Percentiles rank a stretch among this genome's conserved stretches.
Conservation (phyloP, 768 basidiomycete species). For the Termitomyces titanicus region DNA sequence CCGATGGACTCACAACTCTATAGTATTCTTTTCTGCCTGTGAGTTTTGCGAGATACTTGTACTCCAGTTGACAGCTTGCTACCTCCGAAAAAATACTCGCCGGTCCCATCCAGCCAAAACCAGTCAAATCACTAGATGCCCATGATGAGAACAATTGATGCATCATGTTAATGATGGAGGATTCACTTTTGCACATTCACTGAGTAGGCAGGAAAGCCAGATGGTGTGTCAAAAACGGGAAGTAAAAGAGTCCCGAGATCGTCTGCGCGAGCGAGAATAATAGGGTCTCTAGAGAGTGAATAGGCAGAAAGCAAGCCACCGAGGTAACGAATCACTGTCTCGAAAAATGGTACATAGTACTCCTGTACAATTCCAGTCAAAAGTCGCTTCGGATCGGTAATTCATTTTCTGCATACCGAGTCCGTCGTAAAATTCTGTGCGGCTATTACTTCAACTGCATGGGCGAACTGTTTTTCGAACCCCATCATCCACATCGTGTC, state of each 20-base stretch:
- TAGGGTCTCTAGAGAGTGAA: slow-evolving; percentile 60
- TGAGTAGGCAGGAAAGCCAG: slow-evolving; percentile 60
- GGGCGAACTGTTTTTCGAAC: slow-evolving; percentile 62
- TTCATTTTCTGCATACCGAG: slow-evolving; percentile 22
- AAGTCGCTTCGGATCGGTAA: not conserved
- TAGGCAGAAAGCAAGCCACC: slow-evolving; percentile 78
- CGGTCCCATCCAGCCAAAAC: slow-evolving; percentile 25
- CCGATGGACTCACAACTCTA: slow-evolving; percentile 18
- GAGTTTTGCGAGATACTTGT: slow-evolving; percentile 68
- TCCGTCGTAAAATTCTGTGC: slow-evolving; percentile 37
- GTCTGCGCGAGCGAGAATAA: slow-evolving; percentile 60
- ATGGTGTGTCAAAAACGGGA: slow-evolving; percentile 57
- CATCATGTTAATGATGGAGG: not conserved
- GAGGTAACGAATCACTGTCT: slow-evolving; percentile 74
- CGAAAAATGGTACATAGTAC: slow-evolving; percentile 52
- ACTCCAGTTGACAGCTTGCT: slow-evolving; percentile 65
- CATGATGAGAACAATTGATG: slow-evolving; percentile 1
- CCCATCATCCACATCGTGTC: slow-evolving; percentile 84
- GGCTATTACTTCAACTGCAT: slow-evolving; percentile 48
- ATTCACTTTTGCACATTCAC: slow-evolving; percentile 53
- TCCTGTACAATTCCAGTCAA: slow-evolving; percentile 16
- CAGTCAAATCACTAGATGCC: slow-evolving; percentile 25
- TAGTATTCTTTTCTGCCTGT: slow-evolving; percentile 58
- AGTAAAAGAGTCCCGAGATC: slow-evolving; percentile 63
- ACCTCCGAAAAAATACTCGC: slow-evolving; percentile 34